Percentiles rank a stretch among this genome's conserved stretches.
phyloP scores from a whole-genome alignment of 169 alveolate genomes.

The Plasmodium malariae region DNA sequence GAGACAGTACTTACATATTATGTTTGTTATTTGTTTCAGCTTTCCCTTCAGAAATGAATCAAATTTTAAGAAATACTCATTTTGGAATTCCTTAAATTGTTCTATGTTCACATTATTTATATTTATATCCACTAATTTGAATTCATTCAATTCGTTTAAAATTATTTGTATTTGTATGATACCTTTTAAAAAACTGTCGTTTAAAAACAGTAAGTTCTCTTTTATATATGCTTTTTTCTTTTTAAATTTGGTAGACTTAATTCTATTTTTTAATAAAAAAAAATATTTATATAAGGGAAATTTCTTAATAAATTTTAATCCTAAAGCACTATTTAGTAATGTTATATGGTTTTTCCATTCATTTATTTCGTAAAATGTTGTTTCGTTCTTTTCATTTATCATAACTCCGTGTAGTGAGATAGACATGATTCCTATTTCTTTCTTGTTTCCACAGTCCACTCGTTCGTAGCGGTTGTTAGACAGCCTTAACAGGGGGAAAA shows the following conservation, averaged over 20 bases:
- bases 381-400: slow-evolving; percentile 66
- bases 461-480: slow-evolving; percentile 21
- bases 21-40: slow-evolving; percentile 11
- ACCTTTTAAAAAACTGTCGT: slow-evolving; percentile 20
- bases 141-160: slow-evolving; percentile 7
- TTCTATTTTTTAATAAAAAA: slow-evolving; percentile 45
- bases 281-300: slow-evolving; percentile 45
- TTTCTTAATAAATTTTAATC: slow-evolving; percentile 37
- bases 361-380: slow-evolving; percentile 39
- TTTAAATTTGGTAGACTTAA: slow-evolving; percentile 15
- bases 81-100: slow-evolving; percentile 26
- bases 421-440: slow-evolving; percentile 19
- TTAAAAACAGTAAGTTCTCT: slow-evolving; percentile 44
- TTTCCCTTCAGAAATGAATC: slow-evolving; percentile 24
- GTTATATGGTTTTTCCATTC: slow-evolving; percentile 54
- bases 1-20: slow-evolving; percentile 28
- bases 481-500: background rate
- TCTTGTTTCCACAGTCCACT: slow-evolving; percentile 4
- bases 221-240: slow-evolving; percentile 37
- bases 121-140: slow-evolving; percentile 20
- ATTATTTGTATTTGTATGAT: slow-evolving; percentile 21
- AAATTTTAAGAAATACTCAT: slow-evolving; percentile 16
- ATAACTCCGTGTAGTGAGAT: slow-evolving; percentile 47
- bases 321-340: slow-evolving; percentile 28
- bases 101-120: slow-evolving; percentile 51